Base-by-base conservation (phyloP, 2,329 filamentous ascomycete species). In the Penicillium janthinellum region DNA sequence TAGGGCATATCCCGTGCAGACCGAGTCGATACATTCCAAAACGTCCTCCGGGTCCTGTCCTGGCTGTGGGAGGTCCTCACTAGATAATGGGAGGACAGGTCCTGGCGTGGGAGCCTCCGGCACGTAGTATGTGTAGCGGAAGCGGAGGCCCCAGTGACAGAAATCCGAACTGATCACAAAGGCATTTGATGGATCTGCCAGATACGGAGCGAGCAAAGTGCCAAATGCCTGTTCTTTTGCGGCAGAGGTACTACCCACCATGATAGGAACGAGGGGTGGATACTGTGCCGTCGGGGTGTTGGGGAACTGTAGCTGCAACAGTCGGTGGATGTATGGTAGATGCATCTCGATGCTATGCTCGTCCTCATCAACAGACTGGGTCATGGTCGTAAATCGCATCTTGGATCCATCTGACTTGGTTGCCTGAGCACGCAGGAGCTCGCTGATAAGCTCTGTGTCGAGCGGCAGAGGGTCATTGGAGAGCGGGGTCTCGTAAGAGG, bases 311-410 rank as follows among this genome's bases (percentile, higher is more conserved):
- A 80, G 78, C 59, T 83, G 83, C 6, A 88, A 82, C 55, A 90
- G 86, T 72, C 93, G 92, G 81, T 92, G 93, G 64, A 98, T 89
- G 71, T 96, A 97, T 0, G 95, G 94, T 8, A 98, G 83, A 68
- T 99, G 95, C 90, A 99, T 96, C 80, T 99, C 95, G 1, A 98
- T 84, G 54, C 91, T 96, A 77, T 99, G 95, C 77, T 99, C 95
- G 5, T 85, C 84, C 62, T 92, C 85, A 70, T 99, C 95, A 5
- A 87, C 81, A 4, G 79, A 70, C 17, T 75, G 77, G 1, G 84
- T 86, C 81, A 97, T 95, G 17, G 69, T 76, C 17, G 73, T 74
- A 58, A 81, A 81, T 49, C 64, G 70, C 51, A 75, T 59, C 7
- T 67, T 73, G n/a, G 71, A 67, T 7, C 72, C 72, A 50, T 71